Base-by-base conservation (phyloP, 1,139 yeast species). In the Yamadazyma conglobata region DNA sequence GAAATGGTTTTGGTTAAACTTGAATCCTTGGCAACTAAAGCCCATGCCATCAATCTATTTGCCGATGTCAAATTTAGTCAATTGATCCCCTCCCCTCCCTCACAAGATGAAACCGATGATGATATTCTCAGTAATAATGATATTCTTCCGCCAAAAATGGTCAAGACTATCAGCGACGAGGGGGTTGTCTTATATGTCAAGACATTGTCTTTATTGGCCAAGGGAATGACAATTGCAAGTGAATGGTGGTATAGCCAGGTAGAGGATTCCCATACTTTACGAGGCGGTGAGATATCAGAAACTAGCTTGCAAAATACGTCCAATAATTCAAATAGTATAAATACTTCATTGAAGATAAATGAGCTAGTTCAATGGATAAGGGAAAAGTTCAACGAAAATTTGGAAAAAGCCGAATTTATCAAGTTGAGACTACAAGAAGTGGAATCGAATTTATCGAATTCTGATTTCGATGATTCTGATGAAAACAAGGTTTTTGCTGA, bases 11-110 rank as follows among this genome's bases (percentile, higher is more conserved):
- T 50, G 58, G 56, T 59, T 28, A 71, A 69, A 33, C 63, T 91
- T 37, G 96, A 89, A 52, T 70, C 79, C 2, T 60, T 87, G 30
- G 87, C 95, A 4, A 87, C 95, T 2, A 87, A 87, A 60, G 87
- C 96, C 0, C 93, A 87, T 52, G 95, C 94, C 0, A 79, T 91
- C 14, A 80, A 81, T 43, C 64, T 88, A 23, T 88, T 83, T 62
- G 97, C 97, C 0, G 96, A 88, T 44, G 89, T 88, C 15, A 91
- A 91, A 56, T 87, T 81, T 48, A 71, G 82, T 30, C 96, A 89
- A 56, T 64, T 88, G 42, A 74, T 83, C 18, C 95, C 95, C 3
- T 68, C 79, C 17, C 85, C 91, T 1, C 88, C 88, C 2, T 76
- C 83, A 0, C 61, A 64, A 13, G 66, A 64, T 27, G 58, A 52